Evolutionary conservation across 257 asterid species (phyloP).

Genomic region (Jacaranda mimosifolia): DNA sequence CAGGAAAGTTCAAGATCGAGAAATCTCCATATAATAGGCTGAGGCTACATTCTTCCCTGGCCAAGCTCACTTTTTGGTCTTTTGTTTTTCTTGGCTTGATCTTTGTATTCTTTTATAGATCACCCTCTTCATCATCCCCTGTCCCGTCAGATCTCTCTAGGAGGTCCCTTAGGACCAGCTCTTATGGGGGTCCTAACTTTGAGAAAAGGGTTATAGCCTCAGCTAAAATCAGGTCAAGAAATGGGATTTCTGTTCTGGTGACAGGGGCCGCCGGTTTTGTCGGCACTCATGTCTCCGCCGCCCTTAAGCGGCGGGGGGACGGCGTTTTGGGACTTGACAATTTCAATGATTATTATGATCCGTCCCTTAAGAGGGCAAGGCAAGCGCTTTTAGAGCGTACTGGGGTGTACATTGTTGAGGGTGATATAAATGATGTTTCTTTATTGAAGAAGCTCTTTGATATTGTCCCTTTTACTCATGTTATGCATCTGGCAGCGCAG

Average conservation of each 20-base stretch:
- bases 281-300: conserved; percentile 90
- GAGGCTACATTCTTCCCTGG: conserved; percentile 75
- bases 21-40: conserved; percentile 77
- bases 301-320: conserved; percentile 96
- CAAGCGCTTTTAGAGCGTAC: conserved; percentile 76
- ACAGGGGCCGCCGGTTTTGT: conserved; percentile 99
- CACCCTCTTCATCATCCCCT: conserved; percentile 67
- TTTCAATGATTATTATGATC: conserved; percentile 88
- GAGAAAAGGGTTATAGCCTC: conserved; percentile 79
- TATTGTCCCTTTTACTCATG: conserved; percentile 86
- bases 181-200: conserved; percentile 65
- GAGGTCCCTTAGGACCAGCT: conserved; percentile 81
- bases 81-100: conserved; percentile 81
- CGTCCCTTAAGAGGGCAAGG: conserved; percentile 78
- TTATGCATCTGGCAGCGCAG: conserved; percentile 98
- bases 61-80: conserved; percentile 94
- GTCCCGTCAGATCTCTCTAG: conserved; percentile 78
- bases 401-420: conserved; percentile 95
- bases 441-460: conserved; percentile 80
- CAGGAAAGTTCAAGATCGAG: conserved; percentile 98
- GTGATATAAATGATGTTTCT: conserved; percentile 77
- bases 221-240: conserved; percentile 80
- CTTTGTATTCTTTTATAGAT: conserved; percentile 78
- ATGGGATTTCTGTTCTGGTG: conserved; percentile 89
- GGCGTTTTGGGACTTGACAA: conserved; percentile 89